phyloP scores from a whole-genome alignment of 805 yeast genomes.

The Naumovozyma castellii region DNA sequence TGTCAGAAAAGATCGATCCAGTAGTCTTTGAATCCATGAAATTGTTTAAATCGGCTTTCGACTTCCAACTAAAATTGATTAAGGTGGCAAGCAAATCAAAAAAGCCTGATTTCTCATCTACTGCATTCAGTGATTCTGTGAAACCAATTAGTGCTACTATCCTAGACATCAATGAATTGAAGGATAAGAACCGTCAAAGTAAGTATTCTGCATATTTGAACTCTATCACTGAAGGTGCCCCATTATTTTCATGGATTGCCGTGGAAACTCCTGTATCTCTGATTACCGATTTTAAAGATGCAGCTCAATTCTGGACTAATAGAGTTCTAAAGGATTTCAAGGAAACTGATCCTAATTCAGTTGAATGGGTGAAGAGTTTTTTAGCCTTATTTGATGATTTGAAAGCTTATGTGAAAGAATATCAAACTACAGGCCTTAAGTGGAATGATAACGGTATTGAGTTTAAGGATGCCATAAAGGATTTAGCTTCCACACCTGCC shows the following conservation, averaged over 20 bases:
- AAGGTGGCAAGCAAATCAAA: slow-evolving; percentile 48
- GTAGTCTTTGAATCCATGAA: slow-evolving; percentile 38
- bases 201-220: slow-evolving; percentile 61
- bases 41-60: slow-evolving; percentile 46
- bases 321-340: slow-evolving; percentile 77
- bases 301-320: slow-evolving; percentile 91
- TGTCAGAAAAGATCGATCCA: slow-evolving; percentile 37
- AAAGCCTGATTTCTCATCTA: slow-evolving; percentile 53
- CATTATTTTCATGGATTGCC: slow-evolving; percentile 86
- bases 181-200: slow-evolving; percentile 68
- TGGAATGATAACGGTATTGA: slow-evolving; percentile 62
- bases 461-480: slow-evolving; percentile 36
- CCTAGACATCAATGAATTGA: slow-evolving; percentile 47
- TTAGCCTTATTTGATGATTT: slow-evolving; percentile 58
- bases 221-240: slow-evolving; percentile 80
- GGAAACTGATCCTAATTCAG: slow-evolving; percentile 58
- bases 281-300: slow-evolving; percentile 77
- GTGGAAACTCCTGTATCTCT: slow-evolving; percentile 64
- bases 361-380: slow-evolving; percentile 72
- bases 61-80: slow-evolving; percentile 48
- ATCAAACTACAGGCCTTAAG: slow-evolving; percentile 73
- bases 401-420: slow-evolving; percentile 62
- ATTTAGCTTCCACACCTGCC: slow-evolving; percentile 7
- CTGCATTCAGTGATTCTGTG: slow-evolving; percentile 46
- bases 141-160: slow-evolving; percentile 60